Percentiles rank a stretch among this genome's conserved stretches.
phyloP scores from a whole-genome alignment of 768 basidiomycete genomes.

The Boletus insuetus region DNA sequence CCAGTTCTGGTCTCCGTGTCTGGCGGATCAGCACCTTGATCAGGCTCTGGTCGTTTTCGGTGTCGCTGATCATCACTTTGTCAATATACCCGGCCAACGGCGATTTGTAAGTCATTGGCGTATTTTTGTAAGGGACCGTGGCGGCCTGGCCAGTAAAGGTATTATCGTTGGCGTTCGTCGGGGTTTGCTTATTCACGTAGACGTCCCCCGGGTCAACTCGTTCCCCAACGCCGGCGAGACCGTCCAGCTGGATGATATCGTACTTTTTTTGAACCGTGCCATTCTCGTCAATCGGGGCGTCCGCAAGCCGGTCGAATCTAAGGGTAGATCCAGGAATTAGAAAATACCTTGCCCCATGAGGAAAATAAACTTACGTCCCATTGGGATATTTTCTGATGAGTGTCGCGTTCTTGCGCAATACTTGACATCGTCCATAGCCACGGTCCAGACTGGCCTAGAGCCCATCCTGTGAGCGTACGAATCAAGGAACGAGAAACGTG shows the following conservation, averaged over 20 bases:
- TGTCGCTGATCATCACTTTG: conserved; percentile 97
- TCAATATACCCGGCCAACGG: conserved; percentile 93
- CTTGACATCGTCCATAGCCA: conserved; percentile 97
- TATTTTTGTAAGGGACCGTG: conserved; percentile 85
- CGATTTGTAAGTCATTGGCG: conserved; percentile 90
- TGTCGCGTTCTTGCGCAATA: conserved; percentile 92
- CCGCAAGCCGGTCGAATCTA: conserved; percentile 92
- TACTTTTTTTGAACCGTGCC: conserved; percentile 80
- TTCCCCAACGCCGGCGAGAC: conserved; percentile 93
- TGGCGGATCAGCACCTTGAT: conserved; percentile 98
- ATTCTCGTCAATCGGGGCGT: conserved; percentile 83
- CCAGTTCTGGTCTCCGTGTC: conserved; percentile 92
- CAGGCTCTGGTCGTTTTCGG: conserved; percentile 92
- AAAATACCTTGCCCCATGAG: conserved; percentile 9
- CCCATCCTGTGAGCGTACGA: conserved; percentile 1
- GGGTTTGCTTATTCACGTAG: conserved; percentile 96
- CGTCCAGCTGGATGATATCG: conserved; percentile 88
- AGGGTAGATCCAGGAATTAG: not conserved
- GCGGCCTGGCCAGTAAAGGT: conserved; percentile 81
- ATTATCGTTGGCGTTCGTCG: conserved; percentile 91
- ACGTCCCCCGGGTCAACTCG: conserved; percentile 90
- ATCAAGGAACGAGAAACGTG: conserved; percentile 4
- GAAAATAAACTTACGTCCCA: conserved; percentile 73
- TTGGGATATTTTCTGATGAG: conserved; percentile 96
- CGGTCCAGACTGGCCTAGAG: conserved; percentile 89